phyloP scores from a whole-genome alignment of 768 basidiomycete species.

The Trametes gibbosa region DNA sequence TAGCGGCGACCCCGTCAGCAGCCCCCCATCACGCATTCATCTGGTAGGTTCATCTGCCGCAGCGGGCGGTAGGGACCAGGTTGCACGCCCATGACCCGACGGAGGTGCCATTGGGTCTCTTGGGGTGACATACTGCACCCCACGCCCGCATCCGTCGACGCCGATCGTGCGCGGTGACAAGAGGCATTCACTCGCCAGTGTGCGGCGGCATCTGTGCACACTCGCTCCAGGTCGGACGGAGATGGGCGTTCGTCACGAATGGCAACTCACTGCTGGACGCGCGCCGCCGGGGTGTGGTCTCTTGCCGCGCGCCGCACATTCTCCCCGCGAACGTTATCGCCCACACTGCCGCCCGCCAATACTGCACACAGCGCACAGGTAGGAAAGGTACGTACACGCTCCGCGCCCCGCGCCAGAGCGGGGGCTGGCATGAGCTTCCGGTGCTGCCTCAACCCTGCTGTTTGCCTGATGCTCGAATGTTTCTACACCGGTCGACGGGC shows the following conservation, averaged over 20 bases:
- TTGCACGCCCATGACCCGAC: constrained; percentile 1
- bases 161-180: constrained; percentile 5
- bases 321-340: background rate
- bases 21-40: background rate
- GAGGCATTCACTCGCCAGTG: background rate
- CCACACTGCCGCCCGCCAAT: background rate
- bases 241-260: background rate
- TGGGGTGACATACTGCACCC: background rate
- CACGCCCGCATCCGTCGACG: constrained; percentile 1
- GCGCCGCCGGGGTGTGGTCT: background rate
- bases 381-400: background rate
- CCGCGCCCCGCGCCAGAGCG: background rate
- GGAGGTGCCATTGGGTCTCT: constrained; percentile 1
- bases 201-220: background rate
- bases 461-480: background rate
- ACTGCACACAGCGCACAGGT: too few relatives aligned
- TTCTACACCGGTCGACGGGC: background rate
- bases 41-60: constrained; percentile 1
- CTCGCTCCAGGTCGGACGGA: background rate
- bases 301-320: background rate
- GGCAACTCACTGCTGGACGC: background rate
- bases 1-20: background rate
- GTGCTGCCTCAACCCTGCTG: background rate
- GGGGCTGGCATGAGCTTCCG: background rate
- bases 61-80: background rate